Evolutionary conservation across 2,329 filamentous ascomycete species (phyloP).

Genomic region (Xylaria polymorpha): DNA sequence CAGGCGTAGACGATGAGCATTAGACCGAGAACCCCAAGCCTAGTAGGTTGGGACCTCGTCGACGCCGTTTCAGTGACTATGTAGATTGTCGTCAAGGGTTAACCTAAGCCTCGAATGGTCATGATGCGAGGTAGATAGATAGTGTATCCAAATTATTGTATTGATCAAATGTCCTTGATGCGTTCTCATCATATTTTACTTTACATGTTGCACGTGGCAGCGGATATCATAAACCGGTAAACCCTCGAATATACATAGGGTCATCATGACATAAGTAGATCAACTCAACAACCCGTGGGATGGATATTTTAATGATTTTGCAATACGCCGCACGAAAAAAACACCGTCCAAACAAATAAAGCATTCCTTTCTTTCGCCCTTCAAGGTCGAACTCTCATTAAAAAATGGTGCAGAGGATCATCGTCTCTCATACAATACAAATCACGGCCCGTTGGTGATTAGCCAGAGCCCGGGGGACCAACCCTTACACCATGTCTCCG

Average conservation of each 20-base stretch:
- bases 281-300: neutral
- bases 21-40: neutral
- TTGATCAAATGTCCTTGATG: neutral
- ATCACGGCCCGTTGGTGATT: neutral
- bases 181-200: conserved; percentile 22
- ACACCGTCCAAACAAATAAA: neutral
- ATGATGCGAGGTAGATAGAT: neutral
- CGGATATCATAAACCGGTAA: conserved; percentile 28
- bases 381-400: neutral
- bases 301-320: neutral
- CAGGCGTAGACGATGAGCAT: neutral
- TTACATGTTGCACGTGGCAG: conserved; percentile 21
- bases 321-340: conserved; percentile 11
- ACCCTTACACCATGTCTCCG: conserved; percentile 41
- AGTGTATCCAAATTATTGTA: conserved; percentile 21
- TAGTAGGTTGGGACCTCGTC: neutral
- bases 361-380: neutral
- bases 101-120: neutral
- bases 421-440: conserved; percentile 29
- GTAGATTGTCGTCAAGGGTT: neutral
- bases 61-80: neutral
- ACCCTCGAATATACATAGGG: conserved; percentile 18
- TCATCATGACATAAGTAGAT: neutral
- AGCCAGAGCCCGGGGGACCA: neutral
- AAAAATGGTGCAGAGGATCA: conserved; percentile 7